phyloP scores from a whole-genome alignment of 345 rosid species.

The Eucalyptus regnans region DNA sequence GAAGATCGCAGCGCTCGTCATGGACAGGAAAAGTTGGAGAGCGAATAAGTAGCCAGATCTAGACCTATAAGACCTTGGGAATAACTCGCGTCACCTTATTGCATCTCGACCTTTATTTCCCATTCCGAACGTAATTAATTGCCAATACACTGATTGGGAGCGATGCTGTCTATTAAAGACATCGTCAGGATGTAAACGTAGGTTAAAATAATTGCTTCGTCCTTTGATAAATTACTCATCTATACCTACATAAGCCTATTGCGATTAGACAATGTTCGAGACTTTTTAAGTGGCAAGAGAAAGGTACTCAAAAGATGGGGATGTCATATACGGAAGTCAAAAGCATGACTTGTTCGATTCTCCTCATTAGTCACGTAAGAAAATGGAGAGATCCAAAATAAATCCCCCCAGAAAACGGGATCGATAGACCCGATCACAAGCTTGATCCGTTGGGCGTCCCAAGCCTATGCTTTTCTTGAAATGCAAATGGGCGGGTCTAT shows the following conservation, averaged over 20 bases:
- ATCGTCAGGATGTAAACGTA: neutral
- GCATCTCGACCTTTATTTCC: neutral
- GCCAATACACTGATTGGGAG: neutral
- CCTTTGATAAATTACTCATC: neutral
- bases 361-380: neutral
- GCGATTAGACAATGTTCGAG: neutral
- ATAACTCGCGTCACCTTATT: neutral
- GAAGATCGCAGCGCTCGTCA: neutral
- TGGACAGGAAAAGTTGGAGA: neutral
- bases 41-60: neutral
- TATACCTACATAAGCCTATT: neutral
- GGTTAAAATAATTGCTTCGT: neutral
- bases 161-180: neutral
- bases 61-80: neutral
- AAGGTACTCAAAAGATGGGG: neutral
- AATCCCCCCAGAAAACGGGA: neutral
- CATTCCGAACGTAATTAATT: neutral
- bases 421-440: neutral
- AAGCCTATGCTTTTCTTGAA: neutral
- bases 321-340: neutral
- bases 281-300: neutral
- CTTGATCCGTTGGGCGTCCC: neutral
- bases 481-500: neutral
- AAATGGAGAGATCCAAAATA: neutral
- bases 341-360: neutral